Percentiles rank a stretch among this genome's conserved stretches.
These are phyloP conservation scores for Termitomyces heimii DNA, from an alignment of 768 basidiomycete genomes.

Conservation along the genomic window DNA sequence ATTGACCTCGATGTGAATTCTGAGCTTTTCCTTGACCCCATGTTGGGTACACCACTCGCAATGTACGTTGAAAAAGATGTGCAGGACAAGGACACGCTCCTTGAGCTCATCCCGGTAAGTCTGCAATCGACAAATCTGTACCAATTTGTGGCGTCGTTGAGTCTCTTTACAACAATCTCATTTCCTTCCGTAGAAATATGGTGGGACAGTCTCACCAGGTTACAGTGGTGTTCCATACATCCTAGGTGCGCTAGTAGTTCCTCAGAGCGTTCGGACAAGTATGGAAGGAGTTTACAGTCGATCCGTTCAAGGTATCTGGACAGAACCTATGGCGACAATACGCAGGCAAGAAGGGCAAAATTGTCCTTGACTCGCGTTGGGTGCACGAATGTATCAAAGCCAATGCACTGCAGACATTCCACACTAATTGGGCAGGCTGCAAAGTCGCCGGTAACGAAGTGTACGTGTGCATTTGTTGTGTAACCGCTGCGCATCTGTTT, in stretches of 20 bases:
- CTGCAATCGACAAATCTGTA: neutral
- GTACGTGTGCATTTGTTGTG: slow-evolving; percentile 34
- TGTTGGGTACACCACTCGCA: slow-evolving; percentile 69
- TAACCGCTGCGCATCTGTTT: neutral
- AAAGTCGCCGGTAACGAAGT: slow-evolving; percentile 72
- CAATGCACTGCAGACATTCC: slow-evolving; percentile 66
- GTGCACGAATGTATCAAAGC: slow-evolving; percentile 70
- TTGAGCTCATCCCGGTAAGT: slow-evolving; percentile 63
- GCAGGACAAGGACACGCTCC: slow-evolving; percentile 56
- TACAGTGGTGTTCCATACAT: slow-evolving; percentile 81
- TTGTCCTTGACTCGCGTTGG: slow-evolving; percentile 73
- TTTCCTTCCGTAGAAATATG: slow-evolving; percentile 53
- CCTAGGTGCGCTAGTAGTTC: slow-evolving; percentile 46
- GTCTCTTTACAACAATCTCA: neutral
- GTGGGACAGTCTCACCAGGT: slow-evolving; percentile 64
- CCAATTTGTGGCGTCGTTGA: neutral
- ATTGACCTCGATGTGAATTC: slow-evolving; percentile 30
- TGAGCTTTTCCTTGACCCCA: slow-evolving; percentile 74
- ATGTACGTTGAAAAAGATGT: slow-evolving; percentile 83
- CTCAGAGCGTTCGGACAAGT: neutral
- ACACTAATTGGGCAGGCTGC: slow-evolving; percentile 74
- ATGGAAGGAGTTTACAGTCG: slow-evolving; percentile 42
- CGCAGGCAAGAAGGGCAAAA: slow-evolving; percentile 71
- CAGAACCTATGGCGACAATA: slow-evolving; percentile 81
- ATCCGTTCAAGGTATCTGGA: slow-evolving; percentile 72